Evolutionary conservation across 257 asterid species (phyloP).

Genomic region (Solanum pinnatisectum): DNA sequence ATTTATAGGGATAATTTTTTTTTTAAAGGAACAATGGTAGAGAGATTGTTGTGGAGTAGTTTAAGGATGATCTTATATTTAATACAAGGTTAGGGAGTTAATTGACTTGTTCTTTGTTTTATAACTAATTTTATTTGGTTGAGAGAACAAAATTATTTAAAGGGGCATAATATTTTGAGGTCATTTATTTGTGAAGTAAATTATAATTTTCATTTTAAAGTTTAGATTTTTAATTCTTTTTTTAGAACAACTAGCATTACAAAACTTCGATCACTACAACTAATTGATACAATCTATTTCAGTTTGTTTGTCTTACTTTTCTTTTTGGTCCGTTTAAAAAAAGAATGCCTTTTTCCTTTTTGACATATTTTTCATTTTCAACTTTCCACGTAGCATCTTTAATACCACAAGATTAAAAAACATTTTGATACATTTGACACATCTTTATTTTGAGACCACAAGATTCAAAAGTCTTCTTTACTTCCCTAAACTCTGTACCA

Average conservation of each 20-base stretch:
- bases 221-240: too few species aligned
- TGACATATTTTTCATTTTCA: too few species aligned
- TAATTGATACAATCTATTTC: too few species aligned
- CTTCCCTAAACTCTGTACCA: background rate
- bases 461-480: background rate
- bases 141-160: background rate
- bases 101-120: background rate
- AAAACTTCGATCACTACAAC: background rate
- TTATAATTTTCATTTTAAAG: too few species aligned
- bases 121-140: background rate
- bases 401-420: background rate
- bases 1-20: background rate
- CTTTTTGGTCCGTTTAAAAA: too few species aligned
- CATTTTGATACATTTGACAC: too few species aligned
- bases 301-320: background rate
- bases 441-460: background rate
- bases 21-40: background rate
- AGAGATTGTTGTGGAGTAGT: background rate
- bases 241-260: background rate
- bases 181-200: background rate
- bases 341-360: background rate
- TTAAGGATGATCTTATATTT: background rate
- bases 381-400: rapidly evolving
- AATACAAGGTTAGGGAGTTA: background rate
- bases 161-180: background rate